Conservation (phyloP, 495 filamentous ascomycete species). For the Pseudoneurospora amorphoporcata region DNA sequence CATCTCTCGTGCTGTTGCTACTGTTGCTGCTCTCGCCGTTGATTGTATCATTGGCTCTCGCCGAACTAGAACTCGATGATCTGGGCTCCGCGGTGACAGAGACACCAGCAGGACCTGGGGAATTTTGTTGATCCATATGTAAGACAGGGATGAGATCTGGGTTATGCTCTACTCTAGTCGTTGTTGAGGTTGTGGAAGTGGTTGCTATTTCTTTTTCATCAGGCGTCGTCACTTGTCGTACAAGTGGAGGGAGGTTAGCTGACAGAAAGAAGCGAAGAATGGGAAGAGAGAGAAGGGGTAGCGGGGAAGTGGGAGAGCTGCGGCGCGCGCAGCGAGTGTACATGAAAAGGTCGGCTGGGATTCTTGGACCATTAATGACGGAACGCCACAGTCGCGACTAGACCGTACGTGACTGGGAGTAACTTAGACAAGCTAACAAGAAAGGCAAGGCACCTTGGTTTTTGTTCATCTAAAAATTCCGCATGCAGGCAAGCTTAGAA, state of each 20-base stretch:
- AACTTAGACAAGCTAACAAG: not conserved
- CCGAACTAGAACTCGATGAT: not conserved
- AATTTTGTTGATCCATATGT: not conserved
- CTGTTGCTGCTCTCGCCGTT: not conserved
- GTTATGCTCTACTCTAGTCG: not conserved
- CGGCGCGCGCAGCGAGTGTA: not conserved
- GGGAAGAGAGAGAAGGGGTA: not conserved
- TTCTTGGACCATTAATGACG: not conserved
- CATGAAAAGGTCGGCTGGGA: not conserved
- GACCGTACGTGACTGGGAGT: not conserved
- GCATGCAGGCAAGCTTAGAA: not conserved
- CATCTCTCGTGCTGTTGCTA: not conserved
- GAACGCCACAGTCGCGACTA: not conserved
- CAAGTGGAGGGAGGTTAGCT: not conserved
- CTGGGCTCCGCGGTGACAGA: not conserved
- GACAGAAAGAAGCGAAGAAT: not conserved
- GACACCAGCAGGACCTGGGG: not conserved
- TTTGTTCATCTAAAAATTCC: not conserved
- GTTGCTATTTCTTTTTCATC: not conserved
- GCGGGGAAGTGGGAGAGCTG: not conserved
- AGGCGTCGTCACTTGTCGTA: not conserved
- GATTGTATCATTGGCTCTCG: not conserved
- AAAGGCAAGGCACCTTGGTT: not conserved
- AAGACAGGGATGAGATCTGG: not conserved
- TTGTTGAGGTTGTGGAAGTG: not conserved